Conservation (phyloP, 176 grass and related monocot genomes). For the Triticum dicoccoides region DNA sequence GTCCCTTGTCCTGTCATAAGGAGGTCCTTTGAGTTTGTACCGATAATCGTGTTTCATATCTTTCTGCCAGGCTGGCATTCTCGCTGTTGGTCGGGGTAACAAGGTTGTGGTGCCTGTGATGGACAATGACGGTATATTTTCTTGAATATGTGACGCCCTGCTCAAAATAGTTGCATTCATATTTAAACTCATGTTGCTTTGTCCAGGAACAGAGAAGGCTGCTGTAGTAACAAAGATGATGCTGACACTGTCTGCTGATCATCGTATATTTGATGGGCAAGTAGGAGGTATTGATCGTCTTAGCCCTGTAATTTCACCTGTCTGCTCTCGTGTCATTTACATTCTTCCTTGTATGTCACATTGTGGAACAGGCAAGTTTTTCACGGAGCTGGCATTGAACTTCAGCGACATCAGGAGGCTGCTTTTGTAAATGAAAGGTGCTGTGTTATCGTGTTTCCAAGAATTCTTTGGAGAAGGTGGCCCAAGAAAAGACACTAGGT, state of each 20-base stretch:
- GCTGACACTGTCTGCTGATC: slow-evolving; percentile 87
- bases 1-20: slow-evolving; percentile 3
- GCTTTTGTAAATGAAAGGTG: slow-evolving; percentile 55
- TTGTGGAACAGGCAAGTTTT: slow-evolving; percentile 62
- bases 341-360: not conserved
- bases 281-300: slow-evolving; percentile 54
- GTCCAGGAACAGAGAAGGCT: slow-evolving; percentile 74
- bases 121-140: slow-evolving; percentile 68
- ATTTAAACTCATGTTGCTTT: slow-evolving; percentile 15
- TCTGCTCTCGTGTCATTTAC: not conserved
- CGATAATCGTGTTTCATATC: slow-evolving; percentile 18
- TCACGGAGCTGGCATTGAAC: slow-evolving; percentile 63
- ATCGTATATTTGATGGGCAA: slow-evolving; percentile 89
- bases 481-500: slow-evolving; percentile 12
- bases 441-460: slow-evolving; percentile 17
- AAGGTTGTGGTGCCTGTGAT: slow-evolving; percentile 81
- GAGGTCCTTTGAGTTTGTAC: slow-evolving; percentile 4
- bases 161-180: slow-evolving; percentile 11
- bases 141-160: slow-evolving; percentile 2
- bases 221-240: slow-evolving; percentile 81
- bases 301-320: slow-evolving; percentile 9
- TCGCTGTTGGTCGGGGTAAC: slow-evolving; percentile 85
- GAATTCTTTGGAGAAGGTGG: slow-evolving; percentile 26
- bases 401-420: slow-evolving; percentile 88
- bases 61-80: slow-evolving; percentile 70